Conservation (phyloP, 2,329 filamentous ascomycete species). For the Byssoonygena ceratinophila region DNA sequence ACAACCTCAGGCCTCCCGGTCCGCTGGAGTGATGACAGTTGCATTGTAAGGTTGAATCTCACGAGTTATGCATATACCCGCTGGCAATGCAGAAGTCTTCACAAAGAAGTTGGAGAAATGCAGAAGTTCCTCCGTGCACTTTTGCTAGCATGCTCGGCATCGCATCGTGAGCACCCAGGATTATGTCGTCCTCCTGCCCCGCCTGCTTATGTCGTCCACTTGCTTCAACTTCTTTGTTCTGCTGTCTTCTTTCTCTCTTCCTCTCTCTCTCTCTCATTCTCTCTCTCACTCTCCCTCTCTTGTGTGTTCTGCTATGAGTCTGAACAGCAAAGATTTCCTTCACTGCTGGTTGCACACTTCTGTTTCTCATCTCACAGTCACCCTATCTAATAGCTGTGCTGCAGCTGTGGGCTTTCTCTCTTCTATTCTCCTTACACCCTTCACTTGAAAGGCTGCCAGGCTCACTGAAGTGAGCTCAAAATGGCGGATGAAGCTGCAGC, state of each 20-base stretch:
- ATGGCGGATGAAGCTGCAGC: background rate
- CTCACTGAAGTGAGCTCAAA: background rate
- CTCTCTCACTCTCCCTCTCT: background rate
- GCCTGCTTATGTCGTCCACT: conserved; percentile 8
- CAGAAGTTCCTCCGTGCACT: background rate
- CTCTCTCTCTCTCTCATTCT: conserved; percentile 15
- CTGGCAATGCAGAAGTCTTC: background rate
- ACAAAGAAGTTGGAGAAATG: background rate
- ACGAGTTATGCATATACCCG: background rate
- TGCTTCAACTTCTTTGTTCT: background rate
- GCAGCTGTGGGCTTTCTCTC: background rate
- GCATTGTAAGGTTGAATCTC: background rate
- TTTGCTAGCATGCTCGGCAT: background rate
- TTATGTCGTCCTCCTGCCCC: background rate
- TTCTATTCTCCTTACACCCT: background rate
- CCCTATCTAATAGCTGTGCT: background rate
- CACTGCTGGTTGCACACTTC: background rate
- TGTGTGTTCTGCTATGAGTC: no score
- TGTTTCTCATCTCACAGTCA: background rate
- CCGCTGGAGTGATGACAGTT: background rate
- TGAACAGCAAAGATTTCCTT: background rate
- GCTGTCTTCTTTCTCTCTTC: background rate
- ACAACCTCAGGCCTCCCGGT: background rate
- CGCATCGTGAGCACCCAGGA: background rate
- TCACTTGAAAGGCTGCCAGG: background rate